Percentiles rank a stretch among this genome's conserved stretches.
These are phyloP conservation scores for Lentinula aciculospora DNA, from an alignment of 768 basidiomycete species.

Conservation along the genomic window DNA sequence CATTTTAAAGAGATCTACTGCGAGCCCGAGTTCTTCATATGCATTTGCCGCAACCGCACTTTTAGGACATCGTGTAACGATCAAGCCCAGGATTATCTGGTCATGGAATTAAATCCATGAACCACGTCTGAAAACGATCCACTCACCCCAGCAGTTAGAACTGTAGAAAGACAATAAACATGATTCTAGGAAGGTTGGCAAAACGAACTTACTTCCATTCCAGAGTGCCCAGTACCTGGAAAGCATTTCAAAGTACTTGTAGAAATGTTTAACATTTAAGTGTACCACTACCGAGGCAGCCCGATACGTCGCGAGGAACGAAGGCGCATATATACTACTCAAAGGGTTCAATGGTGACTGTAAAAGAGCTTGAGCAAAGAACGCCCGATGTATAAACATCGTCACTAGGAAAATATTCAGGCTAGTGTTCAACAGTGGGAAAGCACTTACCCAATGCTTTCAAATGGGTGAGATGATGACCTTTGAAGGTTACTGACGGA, in stretches of 20 bases:
- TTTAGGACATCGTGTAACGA: neutral
- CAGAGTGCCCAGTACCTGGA: neutral
- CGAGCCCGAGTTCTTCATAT: neutral
- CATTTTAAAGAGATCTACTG: neutral
- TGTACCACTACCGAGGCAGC: constrained; percentile 26
- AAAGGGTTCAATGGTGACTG: constrained; percentile 39
- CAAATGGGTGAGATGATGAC: constrained; percentile 18
- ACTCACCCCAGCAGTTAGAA: neutral
- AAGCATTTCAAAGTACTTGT: neutral
- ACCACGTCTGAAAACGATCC: neutral
- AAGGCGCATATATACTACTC: constrained; percentile 39
- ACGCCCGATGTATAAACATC: constrained; percentile 39
- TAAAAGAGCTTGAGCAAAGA: constrained; percentile 39
- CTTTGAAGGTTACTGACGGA: neutral
- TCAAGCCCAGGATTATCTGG: neutral
- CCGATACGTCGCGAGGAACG: constrained; percentile 41
- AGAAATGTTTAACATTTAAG: neutral
- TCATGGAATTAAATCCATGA: neutral
- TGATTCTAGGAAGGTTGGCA: too few species aligned
- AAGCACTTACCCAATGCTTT: constrained; percentile 22
- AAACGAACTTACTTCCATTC: constrained; percentile 1
- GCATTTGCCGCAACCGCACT: neutral
- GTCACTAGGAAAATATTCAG: constrained; percentile 27
- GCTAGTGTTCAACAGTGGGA: neutral
- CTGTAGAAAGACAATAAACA: neutral